Base-by-base conservation (phyloP, 305 asterid species). In the Solanum aculeatissimum region DNA sequence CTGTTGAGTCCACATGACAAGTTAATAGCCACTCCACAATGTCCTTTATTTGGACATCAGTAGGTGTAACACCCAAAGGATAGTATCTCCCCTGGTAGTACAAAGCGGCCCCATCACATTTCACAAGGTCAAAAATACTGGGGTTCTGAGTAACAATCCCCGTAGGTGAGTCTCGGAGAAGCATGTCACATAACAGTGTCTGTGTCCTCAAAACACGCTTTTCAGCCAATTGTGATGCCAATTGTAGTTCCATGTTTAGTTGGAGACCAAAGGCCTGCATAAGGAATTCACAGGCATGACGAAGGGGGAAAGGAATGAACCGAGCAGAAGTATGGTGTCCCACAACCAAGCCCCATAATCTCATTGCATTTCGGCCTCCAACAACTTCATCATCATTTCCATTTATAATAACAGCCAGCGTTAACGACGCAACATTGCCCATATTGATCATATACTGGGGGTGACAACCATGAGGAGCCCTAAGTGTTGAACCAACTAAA, bases 381-480 rank as follows among this genome's bases (percentile, higher is more conserved):
- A 10, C 42, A n/a, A 47, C 58, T 27, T 84, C 80, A 71, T 85
- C 87, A 13, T 80, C 80, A 51, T 42, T 84, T 7, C 72, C 83
- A 49, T 86, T 86, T 45, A 86, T 45, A 45, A 86, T 57, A 32
- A 86, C 89, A 21, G 89, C 89, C 62, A 86, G 75, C 2, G 84
- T 82, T 49, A 86, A 27, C 7, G 89, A 86, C 21, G 89, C 85
- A 19, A 62, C 85, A 40, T 86, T 84, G 23, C 87, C 89, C 89
- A 86, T 86, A 45, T 84, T 86, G 25, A 84, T 62, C 89, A 84
- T 86, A 51, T 84, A 86, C 85, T 57, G 89, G 9, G 74, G 66
- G 69, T 86, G 89, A 51, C 89, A 86, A 42, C 85, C 89, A 58
- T 86, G 85, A 7, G 89, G 89, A 3, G 89, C 85, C 70, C 89